Evolutionary conservation across 352 stramenopile species (phyloP).

Genomic region (Pythium diclinum): DNA sequence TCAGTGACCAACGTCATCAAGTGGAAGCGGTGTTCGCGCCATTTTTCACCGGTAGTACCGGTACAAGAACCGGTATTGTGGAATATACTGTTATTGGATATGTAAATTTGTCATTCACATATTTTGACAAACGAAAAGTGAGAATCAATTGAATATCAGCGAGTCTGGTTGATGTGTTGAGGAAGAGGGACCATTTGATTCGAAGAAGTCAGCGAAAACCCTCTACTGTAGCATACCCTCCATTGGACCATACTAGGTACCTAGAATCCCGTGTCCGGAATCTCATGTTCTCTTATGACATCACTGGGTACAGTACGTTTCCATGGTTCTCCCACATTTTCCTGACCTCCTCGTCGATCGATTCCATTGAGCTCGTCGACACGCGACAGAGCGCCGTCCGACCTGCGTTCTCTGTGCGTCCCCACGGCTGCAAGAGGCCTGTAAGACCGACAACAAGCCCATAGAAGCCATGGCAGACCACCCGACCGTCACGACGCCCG

Average conservation of each 20-base stretch:
- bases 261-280: neutral
- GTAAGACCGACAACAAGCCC: neutral
- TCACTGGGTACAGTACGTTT: conserved; percentile 1
- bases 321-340: conserved; percentile 1
- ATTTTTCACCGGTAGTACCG: neutral
- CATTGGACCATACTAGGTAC: neutral
- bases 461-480: conserved; percentile 17
- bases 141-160: too few species aligned
- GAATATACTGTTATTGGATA: neutral
- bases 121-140: too few species aligned
- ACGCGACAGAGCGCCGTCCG: neutral
- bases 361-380: neutral
- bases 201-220: neutral
- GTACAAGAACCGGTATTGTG: neutral
- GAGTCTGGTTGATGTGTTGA: too few species aligned
- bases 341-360: neutral
- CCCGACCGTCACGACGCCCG: conserved; percentile 27
- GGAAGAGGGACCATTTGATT: too few species aligned
- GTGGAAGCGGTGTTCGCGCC: neutral
- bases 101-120: too few species aligned
- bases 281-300: conserved; percentile 29
- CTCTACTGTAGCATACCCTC: conserved; percentile 4
- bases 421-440: neutral
- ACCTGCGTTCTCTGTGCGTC: neutral
- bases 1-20: neutral